phyloP scores from a whole-genome alignment of 1,284 basidiomycete genomes.

The Ceratobasidium sp. region DNA sequence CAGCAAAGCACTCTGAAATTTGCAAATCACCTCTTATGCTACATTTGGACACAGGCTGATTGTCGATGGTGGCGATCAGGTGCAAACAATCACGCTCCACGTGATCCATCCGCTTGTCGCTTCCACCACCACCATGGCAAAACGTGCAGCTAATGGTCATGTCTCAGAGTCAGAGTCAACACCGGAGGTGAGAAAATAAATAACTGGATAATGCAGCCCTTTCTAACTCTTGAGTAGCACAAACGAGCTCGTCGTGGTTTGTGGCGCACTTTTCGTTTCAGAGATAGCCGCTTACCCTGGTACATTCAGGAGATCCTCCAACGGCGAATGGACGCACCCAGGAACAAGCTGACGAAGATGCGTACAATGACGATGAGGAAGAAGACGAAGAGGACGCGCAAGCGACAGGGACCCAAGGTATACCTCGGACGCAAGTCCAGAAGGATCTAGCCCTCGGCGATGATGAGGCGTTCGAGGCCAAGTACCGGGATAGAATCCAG shows the following conservation, averaged over 20 bases:
- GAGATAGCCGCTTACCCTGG: background rate
- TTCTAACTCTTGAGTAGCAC: constrained; percentile 34
- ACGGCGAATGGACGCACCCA: constrained; percentile 10
- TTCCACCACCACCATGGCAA: constrained; percentile 32
- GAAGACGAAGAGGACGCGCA: constrained; percentile 8
- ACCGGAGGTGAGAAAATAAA: constrained; percentile 11
- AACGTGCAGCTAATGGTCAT: constrained; percentile 38
- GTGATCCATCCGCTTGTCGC: background rate
- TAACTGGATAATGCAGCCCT: background rate
- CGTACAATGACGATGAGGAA: background rate
- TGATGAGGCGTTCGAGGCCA: constrained; percentile 43
- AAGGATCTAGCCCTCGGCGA: constrained; percentile 14
- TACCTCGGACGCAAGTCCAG: constrained; percentile 22
- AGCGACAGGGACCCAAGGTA: background rate
- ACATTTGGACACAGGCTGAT: background rate
- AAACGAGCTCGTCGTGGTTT: constrained; percentile 42
- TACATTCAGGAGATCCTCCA: background rate
- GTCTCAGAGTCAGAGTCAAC: constrained; percentile 33
- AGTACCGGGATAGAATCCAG: constrained; percentile 36
- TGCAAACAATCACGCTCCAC: constrained; percentile 38
- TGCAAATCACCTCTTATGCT: background rate
- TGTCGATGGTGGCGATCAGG: background rate
- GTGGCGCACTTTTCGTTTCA: constrained; percentile 6
- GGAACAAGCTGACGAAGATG: background rate
- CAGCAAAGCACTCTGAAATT: too few species aligned